Evolutionary conservation across 306 rosid genomes (phyloP).

Genomic region (Citrullus colocynthis): DNA sequence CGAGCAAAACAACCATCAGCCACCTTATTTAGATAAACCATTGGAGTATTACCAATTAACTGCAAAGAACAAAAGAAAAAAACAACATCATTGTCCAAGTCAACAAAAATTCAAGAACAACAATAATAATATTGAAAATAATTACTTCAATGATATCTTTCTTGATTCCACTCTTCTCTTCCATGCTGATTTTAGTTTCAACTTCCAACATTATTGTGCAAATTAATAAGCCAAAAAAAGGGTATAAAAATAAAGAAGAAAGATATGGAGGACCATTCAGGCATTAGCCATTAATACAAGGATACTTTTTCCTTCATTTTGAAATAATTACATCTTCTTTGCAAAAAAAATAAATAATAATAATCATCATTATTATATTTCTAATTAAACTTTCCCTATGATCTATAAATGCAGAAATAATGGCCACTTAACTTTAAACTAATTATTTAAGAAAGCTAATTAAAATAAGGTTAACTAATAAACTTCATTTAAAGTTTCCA

Average conservation of each 20-base stretch:
- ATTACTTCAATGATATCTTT: constrained; percentile 55
- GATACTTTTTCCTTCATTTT: background rate
- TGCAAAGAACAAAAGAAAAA: constrained; percentile 5
- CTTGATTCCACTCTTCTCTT: constrained; percentile 41
- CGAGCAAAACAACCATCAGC: constrained; percentile 54
- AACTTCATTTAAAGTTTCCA: too few relatives aligned
- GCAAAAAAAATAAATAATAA: too few relatives aligned
- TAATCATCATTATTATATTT: too few relatives aligned
- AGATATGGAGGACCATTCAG: background rate
- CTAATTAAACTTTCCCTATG: too few relatives aligned
- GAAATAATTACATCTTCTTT: too few relatives aligned
- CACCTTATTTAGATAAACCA: constrained; percentile 49
- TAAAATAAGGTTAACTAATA: too few relatives aligned
- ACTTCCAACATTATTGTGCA: background rate
- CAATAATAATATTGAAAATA: too few relatives aligned
- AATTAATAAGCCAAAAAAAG: background rate
- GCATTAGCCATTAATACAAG: background rate
- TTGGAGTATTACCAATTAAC: constrained; percentile 56
- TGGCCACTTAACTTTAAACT: too few relatives aligned
- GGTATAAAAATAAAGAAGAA: background rate
- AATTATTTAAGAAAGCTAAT: too few relatives aligned
- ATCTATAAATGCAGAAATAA: too few relatives aligned
- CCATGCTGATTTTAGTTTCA: constrained; percentile 16
- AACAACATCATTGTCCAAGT: background rate
- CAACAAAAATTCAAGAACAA: too few relatives aligned